Evolutionary conservation across 768 basidiomycete species (phyloP).

Genomic region (Coprinellus aureogranulatus): DNA sequence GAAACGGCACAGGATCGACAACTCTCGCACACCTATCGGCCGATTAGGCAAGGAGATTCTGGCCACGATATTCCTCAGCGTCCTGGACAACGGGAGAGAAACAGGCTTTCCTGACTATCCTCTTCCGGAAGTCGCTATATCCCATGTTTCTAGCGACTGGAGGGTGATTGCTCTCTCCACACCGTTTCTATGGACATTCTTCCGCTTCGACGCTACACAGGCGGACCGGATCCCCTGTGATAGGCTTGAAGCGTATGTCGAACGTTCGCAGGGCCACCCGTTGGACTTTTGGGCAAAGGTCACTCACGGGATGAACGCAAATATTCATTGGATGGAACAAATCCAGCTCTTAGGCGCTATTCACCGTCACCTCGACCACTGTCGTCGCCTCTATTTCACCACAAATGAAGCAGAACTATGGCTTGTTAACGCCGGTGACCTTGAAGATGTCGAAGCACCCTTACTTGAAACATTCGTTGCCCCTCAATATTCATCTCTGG

Average conservation of each 20-base stretch:
- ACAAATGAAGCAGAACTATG: not conserved
- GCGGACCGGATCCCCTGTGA: not conserved
- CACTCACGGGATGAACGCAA: not conserved
- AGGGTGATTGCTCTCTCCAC: slow-evolving; percentile 2
- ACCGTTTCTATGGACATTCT: not conserved
- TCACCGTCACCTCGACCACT: not conserved
- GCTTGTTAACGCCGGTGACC: not conserved
- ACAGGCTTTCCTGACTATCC: not conserved
- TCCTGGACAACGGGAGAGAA: no score
- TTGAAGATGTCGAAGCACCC: not conserved
- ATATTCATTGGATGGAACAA: not conserved
- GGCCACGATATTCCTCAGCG: no score
- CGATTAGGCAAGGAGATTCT: no score
- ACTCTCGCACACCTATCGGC: no score
- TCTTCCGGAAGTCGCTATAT: not conserved
- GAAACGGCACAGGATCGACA: no score
- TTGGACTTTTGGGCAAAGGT: not conserved
- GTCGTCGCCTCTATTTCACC: not conserved
- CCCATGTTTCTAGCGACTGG: slow-evolving; percentile 5
- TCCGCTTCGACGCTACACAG: not conserved
- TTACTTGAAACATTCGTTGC: not conserved
- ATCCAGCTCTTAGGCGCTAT: no score
- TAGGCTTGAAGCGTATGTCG: not conserved
- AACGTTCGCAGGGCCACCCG: not conserved
- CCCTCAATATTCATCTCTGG: not conserved